Base-by-base conservation (phyloP, 2,329 filamentous ascomycete genomes). In the Cytospora leucostoma region DNA sequence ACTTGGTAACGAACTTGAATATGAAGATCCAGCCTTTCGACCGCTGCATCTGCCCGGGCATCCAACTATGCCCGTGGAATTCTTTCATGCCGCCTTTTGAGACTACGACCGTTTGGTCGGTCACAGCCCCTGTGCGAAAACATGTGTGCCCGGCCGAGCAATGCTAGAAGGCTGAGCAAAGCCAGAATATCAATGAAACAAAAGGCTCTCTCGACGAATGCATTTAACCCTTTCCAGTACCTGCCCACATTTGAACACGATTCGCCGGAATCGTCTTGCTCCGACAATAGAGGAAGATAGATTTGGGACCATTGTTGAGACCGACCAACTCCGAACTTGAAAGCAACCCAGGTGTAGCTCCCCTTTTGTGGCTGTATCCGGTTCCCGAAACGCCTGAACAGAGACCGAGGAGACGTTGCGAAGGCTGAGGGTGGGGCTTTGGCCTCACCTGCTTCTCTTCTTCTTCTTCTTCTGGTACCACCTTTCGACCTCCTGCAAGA, bases 391-490 rank as follows among this genome's bases (percentile, higher is more conserved):
- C 19, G 58, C 38, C 40, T 19, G 27, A 49, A 47, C 33, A 27
- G 32, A 17, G 33, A 61, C 32, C 32, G 6, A 32, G 19, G 10
- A 34, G 32, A 21, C 6, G n/a, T 54, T 27, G 35, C 27, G 21
- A 49, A 32, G 38, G 51, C 32, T 37, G 51, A 21, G 51, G 12
- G 50, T 44, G 38, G 21, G 38, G 58, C 32, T 15, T 40, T 11
- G 19, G 38, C 12, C 37, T 62, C 51, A 53, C 44, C 51, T 61
- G 38, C 32, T 27, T 21, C 64, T 35, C 50, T 65, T 65, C 53
- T 61, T 65, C 21, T 63, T 62, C 50, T 65, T 65, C 50, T 53
- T 65, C 33, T 64, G 58, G 38, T 63, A 65, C 61, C 64, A 65
- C 40, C 64, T 65, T 27, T 63, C 64, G 8, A 65, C 61, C 56